Evolutionary conservation across 1,139 yeast genomes (phyloP), one percentile per base, ranked within the genome.

Genomic region (Scheffersomyces insectosa): DNA sequence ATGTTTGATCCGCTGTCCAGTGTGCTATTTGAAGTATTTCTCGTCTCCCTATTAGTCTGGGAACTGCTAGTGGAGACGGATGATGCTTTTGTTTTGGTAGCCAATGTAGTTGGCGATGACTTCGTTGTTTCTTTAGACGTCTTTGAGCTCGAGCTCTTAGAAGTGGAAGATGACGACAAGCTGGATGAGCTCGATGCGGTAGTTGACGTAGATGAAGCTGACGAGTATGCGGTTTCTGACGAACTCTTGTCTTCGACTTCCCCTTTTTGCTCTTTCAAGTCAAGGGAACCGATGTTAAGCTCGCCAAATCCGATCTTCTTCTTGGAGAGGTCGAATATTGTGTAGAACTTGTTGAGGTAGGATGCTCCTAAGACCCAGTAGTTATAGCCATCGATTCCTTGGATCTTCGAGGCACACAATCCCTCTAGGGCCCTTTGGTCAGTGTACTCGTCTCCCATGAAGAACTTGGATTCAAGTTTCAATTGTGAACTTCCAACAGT

Each of bases 391-490:
- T 64, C 66, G 8, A 75, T 55, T 13, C 87, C 88, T 61, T 81
- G 87, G 42, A 83, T 72, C 55, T 82, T 82, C 9, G 86, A 79
- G n/a, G 83, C 81, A 65, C 89, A 84, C 56, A 75, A 72, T 0
- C 83, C 83, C 13, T 52, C 33, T 43, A 75, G 67, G 0, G 53
- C 59, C 11, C 11, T 15, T 1, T 71, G 56, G 3, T 57, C 51
- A 2, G 72, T 45, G 51, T 80, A 77, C 12, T 68, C 68, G 11
- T 66, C 59, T 3, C 86, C 88, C 37, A 78, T 56, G 54, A 81
- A 80, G 43, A 70, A 72, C 2, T 54, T 48, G 0, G 82, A 65
- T 2, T 69, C 50, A 35, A 83, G 52, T 10, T 75, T 55, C 72
- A 81, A 80, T 31, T 68, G 66, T 13, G 62, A 55, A 15, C 70